Percentiles rank a stretch among this genome's conserved stretches.
Conservation (phyloP, 768 basidiomycete genomes). For the Phaffia tasmanica region DNA sequence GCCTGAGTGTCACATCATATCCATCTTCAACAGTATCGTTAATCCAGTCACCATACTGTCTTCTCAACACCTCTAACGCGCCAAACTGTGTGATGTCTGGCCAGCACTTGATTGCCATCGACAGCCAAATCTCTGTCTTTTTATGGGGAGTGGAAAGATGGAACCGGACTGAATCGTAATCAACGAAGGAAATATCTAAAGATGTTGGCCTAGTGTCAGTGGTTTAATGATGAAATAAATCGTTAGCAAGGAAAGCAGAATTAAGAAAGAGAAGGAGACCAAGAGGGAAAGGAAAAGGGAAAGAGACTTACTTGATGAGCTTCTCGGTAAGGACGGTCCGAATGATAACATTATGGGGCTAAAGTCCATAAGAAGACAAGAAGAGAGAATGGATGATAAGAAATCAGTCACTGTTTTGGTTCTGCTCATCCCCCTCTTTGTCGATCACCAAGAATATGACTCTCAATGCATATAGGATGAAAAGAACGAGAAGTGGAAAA, state of each 20-base stretch:
- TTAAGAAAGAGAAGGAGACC: neutral
- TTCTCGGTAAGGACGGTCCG: constrained; percentile 80
- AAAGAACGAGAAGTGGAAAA: neutral
- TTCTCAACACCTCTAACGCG: constrained; percentile 60
- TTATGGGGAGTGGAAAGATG: constrained; percentile 69
- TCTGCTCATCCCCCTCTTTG: neutral
- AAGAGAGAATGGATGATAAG: constrained; percentile 20
- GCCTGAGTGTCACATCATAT: constrained; percentile 73
- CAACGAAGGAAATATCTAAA: constrained; percentile 91
- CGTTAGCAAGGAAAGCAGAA: neutral
- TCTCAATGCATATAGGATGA: neutral
- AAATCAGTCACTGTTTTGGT: neutral
- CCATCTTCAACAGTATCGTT: constrained; percentile 52
- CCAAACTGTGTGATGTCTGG: constrained; percentile 80
- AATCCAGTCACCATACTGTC: constrained; percentile 71
- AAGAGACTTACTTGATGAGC: constrained; percentile 58
- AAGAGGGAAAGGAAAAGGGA: constrained; percentile 25
- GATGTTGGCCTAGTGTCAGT: constrained; percentile 58
- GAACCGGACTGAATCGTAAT: constrained; percentile 94
- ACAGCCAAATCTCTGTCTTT: constrained; percentile 65
- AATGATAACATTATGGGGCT: constrained; percentile 84
- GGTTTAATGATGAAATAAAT: too few relatives aligned
- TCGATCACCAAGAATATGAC: neutral
- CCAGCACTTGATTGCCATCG: constrained; percentile 98
- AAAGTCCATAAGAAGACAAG: neutral